These are phyloP conservation scores for Aspergillus novoparasiticus DNA, from an alignment of 2,329 filamentous ascomycete genomes.

Conservation along the genomic window DNA sequence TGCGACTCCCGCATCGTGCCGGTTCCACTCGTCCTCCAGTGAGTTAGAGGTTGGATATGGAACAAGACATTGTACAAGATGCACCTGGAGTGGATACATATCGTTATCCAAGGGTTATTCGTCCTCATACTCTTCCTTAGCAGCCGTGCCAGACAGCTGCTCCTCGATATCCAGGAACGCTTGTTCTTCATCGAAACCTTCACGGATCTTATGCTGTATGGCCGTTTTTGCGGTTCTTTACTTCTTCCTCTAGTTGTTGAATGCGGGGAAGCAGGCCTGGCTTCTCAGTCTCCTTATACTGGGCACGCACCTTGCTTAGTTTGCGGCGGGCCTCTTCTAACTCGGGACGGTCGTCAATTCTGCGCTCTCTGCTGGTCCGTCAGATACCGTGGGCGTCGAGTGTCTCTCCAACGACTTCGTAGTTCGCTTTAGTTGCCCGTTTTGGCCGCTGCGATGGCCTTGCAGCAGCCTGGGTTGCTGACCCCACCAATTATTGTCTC, in stretches of 20 bases:
- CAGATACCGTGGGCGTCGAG: constrained; percentile 17
- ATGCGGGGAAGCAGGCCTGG: constrained; percentile 11
- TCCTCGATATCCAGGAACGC: constrained; percentile 23
- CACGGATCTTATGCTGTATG: constrained; percentile 15
- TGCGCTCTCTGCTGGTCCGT: constrained; percentile 15
- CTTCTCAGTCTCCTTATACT: constrained; percentile 16
- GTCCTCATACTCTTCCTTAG: constrained; percentile 19
- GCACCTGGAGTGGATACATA: constrained; percentile 17
- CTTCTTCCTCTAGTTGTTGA: constrained; percentile 15
- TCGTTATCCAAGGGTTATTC: constrained; percentile 8
- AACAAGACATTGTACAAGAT: constrained; percentile 21
- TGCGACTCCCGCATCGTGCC: constrained; percentile 16
- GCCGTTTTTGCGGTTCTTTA: constrained; percentile 19
- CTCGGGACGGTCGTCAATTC: constrained; percentile 18
- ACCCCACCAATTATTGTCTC: no score
- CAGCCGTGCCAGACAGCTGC: constrained; percentile 21
- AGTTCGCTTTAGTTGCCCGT: no score
- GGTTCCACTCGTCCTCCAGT: constrained; percentile 23
- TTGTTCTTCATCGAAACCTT: constrained; percentile 26
- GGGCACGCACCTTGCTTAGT: constrained; percentile 11
- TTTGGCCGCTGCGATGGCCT: no score
- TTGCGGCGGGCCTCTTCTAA: constrained; percentile 17
- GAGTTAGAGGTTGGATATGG: constrained; percentile 22
- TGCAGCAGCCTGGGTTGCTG: no score
- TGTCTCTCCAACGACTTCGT: constrained; percentile 19